Evolutionary conservation across 257 asterid genomes (phyloP), one percentile per base, ranked within the genome.

Genomic region (Jasminum sambac): DNA sequence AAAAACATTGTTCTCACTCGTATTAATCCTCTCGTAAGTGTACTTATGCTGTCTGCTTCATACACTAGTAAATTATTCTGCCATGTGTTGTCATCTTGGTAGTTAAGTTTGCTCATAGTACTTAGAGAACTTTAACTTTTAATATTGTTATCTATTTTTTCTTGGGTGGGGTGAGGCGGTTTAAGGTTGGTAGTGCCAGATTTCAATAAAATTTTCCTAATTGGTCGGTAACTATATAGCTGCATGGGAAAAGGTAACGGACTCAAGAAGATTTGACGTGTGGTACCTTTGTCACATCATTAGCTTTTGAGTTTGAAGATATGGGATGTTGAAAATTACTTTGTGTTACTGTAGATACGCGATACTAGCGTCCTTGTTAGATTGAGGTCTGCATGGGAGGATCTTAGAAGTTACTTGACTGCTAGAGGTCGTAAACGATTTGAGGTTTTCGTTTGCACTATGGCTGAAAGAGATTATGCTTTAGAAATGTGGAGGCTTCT

Each of bases 401-500:
- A 91, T 78, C 96, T 94, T 72, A 88, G 96, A 84, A 83, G 87
- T 82, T 94, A 94, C 81, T 81, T 94, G 81, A 94, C 92, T 80
- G 98, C 98, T 42, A 87, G 80, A 92, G 98, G 98, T 19, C 89
- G 97, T 50, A 94, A 94, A 81, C 92, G 97, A 19, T 94, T 94
- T 76, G 98, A 94, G 77, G 97, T 94, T 80, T 94, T 86, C 85
- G 98, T 94, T 77, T 94, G 98, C 86, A 94, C 98, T 36, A 94
- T 94, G 98, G 98, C 98, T 41, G 98, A 94, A 80, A 86, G 96
- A 80, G 97, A 94, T 80, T 94, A 94, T 78, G 98, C 98, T 58
- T 69, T 94, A 78, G 98, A 94, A 82, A 94, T 94, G 98, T 94
- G 98, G 98, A 89, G 98, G 80, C 97, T 94, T 77, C 97, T 94